Percentiles rank a stretch among this genome's conserved stretches.
phyloP scores from a whole-genome alignment of 768 basidiomycete species.

The Artomyces pyxidatus region DNA sequence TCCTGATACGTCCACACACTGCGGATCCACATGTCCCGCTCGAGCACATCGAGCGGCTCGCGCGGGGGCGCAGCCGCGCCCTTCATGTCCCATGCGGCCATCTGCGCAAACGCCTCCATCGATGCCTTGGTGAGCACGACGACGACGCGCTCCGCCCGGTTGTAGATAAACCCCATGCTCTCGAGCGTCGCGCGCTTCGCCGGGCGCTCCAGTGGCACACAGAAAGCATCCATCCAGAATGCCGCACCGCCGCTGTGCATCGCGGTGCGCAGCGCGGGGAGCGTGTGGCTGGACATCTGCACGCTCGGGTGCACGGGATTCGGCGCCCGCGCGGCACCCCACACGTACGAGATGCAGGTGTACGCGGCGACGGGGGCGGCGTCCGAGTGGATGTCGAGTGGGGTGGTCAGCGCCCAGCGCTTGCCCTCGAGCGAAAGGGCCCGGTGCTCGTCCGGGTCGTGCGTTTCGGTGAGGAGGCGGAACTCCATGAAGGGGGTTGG shows the following conservation, averaged over 20 bases:
- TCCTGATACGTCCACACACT: constrained; percentile 18
- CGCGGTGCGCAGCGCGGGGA: constrained; percentile 6
- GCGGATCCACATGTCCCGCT: constrained; percentile 17
- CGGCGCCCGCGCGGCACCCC: constrained; percentile 7
- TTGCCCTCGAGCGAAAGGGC: constrained; percentile 6
- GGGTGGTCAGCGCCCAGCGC: constrained; percentile 10
- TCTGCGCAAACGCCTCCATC: constrained; percentile 11
- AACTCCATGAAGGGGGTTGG: constrained; percentile 16
- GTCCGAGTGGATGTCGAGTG: constrained; percentile 7
- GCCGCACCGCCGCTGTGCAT: constrained; percentile 6
- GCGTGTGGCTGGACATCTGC: constrained; percentile 16
- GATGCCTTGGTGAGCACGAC: constrained; percentile 11
- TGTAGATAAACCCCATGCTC: constrained; percentile 15
- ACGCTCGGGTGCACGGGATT: constrained; percentile 12
- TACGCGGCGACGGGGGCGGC: constrained; percentile 4
- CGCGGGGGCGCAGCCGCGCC: not conserved
- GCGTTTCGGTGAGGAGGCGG: constrained; percentile 7
- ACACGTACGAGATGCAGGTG: constrained; percentile 19
- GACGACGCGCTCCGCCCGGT: constrained; percentile 11
- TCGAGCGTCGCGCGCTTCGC: constrained; percentile 13
- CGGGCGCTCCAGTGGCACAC: constrained; percentile 12
- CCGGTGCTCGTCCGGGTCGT: not conserved
- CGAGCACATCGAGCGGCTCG: constrained; percentile 9
- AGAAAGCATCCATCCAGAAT: constrained; percentile 15
- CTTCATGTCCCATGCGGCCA: constrained; percentile 3